Base-by-base conservation (phyloP, 169 alveolate species). In the Cryptosporidium ubiquitum region DNA sequence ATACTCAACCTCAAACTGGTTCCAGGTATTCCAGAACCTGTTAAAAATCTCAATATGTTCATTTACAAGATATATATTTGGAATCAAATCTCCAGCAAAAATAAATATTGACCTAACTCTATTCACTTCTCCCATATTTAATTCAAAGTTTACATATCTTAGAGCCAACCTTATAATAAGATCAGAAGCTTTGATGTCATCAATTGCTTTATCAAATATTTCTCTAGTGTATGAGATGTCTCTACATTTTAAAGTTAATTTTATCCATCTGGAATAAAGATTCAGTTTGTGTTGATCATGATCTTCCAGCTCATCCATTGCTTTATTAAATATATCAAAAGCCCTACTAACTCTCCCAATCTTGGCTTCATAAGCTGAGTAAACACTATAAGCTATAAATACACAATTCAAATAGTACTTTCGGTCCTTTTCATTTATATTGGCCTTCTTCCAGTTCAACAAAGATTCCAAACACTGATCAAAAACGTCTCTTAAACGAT, bases 121-220 rank as follows among this genome's bases (percentile, higher is more conserved):
- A 64, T 79, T 64, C 2, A 79, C 69, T 33, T 79, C 89, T 7
- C 89, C 89, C 75, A 64, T 44, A 42, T 79, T 79, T 31, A 79
- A 31, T 57, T 79, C 89, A 60, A 79, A 79, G 20, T 61, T 79
- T 16, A 33, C 29, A 29, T 61, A 79, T 7, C 69, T 79, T 60
- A 79, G 23, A 16, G 68, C 10, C n/a, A 79, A 6, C 37, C 69
- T 64, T 12, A 79, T 61, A 3, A 79, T 10, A 10, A 61, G 16
- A 79, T 79, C 89, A 40, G 89, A 60, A 29, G 73, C 64, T n/a
- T 61, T 42, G 35, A 79, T 40, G 3, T 37, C 74, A 26, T 79
- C 79, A 20, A 79, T 79, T 37, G 89, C 89, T 37, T 16, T 31
- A 5, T 79, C 89, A 79, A 79, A 79, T 18, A 79, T 61, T 5